Conservation (phyloP, 1,139 yeast species). For the Protomyces macrosporus region DNA sequence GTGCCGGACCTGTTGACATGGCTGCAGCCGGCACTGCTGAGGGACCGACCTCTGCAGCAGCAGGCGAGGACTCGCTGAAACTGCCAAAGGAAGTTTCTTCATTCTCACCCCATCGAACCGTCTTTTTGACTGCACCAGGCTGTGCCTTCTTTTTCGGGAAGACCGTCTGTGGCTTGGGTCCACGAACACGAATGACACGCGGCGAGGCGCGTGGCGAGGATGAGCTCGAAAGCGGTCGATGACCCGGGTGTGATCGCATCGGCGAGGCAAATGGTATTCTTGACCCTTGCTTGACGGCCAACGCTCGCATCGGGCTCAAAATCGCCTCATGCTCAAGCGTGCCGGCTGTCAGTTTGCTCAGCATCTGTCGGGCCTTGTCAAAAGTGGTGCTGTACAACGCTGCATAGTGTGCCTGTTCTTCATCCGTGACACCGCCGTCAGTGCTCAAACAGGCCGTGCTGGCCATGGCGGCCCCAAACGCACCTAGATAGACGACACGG, state of each 20-base stretch:
- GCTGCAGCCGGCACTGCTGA: background rate
- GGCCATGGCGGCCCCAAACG: background rate
- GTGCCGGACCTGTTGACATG: background rate
- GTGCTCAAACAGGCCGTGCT: constrained; percentile 21
- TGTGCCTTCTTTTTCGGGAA: constrained; percentile 12
- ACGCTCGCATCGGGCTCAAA: background rate
- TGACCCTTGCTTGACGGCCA: background rate
- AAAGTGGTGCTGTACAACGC: constrained; percentile 5
- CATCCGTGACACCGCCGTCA: constrained; percentile 17
- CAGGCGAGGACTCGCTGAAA: background rate
- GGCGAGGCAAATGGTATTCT: constrained; percentile 14
- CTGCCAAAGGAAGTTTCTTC: background rate
- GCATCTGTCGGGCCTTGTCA: background rate
- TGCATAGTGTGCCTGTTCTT: constrained; percentile 5
- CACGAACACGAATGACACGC: background rate
- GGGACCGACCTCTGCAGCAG: background rate
- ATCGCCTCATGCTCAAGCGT: background rate
- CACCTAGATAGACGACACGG: background rate
- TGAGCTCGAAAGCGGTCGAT: constrained; percentile 1
- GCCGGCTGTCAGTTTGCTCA: background rate
- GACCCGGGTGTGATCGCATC: background rate
- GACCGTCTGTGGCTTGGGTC: constrained; percentile 9
- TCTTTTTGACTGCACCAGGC: constrained; percentile 1
- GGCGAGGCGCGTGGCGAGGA: constrained; percentile 23
- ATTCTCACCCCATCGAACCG: constrained; percentile 21